Conservation (phyloP, 2,329 filamentous ascomycete species). For the Microsporum canis region DNA sequence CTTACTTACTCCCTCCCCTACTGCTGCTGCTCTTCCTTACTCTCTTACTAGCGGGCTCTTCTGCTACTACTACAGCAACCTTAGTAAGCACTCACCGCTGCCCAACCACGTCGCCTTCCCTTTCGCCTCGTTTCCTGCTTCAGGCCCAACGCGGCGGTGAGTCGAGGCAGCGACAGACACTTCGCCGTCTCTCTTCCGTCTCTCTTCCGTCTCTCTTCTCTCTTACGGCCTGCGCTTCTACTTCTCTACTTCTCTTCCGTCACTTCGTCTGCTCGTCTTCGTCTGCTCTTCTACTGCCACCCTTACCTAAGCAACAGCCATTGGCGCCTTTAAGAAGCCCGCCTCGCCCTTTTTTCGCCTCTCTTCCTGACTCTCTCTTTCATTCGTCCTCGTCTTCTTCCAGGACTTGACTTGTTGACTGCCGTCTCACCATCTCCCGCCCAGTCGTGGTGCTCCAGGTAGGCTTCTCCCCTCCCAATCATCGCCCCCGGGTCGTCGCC, state of each 20-base stretch:
- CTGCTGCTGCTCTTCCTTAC: no score
- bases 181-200: not conserved
- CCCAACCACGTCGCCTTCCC: not conserved
- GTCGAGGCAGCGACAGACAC: no score
- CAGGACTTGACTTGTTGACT: no score
- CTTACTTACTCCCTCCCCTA: no score
- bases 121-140: not conserved
- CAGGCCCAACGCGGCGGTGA: no score
- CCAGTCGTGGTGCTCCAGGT: no score
- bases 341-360: not conserved
- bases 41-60: no score
- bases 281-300: no score
- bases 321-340: not conserved
- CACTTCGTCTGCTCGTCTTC: not conserved
- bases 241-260: not conserved
- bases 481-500: no score
- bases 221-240: not conserved
- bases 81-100: not conserved
- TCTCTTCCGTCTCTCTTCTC: not conserved
- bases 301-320: not conserved
- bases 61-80: no score
- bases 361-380: not conserved
- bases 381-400: not conserved
- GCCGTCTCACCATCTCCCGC: no score
- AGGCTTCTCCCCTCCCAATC: not conserved